phyloP scores from a whole-genome alignment of 805 yeast genomes.

The Ogataea trehalophila region DNA sequence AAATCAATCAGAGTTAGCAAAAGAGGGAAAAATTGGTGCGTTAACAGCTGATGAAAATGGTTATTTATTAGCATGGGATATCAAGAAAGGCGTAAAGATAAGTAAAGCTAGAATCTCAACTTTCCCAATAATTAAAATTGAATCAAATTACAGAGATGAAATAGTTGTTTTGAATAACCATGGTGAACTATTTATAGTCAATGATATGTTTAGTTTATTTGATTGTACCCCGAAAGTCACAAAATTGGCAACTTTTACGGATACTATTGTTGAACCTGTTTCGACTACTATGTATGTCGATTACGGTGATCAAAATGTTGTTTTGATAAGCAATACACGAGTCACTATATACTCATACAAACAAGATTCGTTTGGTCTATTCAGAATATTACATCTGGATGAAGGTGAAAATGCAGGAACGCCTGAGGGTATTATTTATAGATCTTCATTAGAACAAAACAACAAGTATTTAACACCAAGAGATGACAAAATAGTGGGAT shows the following conservation, averaged over 20 bases:
- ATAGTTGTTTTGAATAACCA: conserved; percentile 18
- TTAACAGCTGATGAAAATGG: conserved; percentile 30
- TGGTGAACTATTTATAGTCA: conserved; percentile 23
- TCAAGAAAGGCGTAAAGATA: conserved; percentile 15
- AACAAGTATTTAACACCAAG: conserved; percentile 8
- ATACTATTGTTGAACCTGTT: background rate
- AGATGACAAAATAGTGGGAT: conserved; percentile 23
- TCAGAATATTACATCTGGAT: conserved; percentile 6
- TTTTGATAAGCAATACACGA: conserved; percentile 15
- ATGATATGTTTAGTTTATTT: conserved; percentile 13
- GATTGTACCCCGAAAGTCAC: conserved; percentile 5
- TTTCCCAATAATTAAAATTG: conserved; percentile 18
- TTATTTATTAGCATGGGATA: conserved; percentile 29
- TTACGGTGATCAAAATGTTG: conserved; percentile 27
- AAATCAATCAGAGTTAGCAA: conserved; percentile 17
- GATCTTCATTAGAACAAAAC: conserved; percentile 23
- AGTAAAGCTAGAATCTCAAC: conserved; percentile 9
- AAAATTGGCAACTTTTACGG: conserved; percentile 1
- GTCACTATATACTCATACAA: conserved; percentile 21
- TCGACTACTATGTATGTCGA: conserved; percentile 24
- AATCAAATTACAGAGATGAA: conserved; percentile 27
- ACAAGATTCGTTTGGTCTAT: conserved; percentile 1
- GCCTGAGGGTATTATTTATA: conserved; percentile 12
- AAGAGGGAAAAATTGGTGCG: conserved; percentile 25
- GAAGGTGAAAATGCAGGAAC: conserved; percentile 3